Conservation (phyloP, 1,284 basidiomycete genomes). For the Leccinum huronense region DNA sequence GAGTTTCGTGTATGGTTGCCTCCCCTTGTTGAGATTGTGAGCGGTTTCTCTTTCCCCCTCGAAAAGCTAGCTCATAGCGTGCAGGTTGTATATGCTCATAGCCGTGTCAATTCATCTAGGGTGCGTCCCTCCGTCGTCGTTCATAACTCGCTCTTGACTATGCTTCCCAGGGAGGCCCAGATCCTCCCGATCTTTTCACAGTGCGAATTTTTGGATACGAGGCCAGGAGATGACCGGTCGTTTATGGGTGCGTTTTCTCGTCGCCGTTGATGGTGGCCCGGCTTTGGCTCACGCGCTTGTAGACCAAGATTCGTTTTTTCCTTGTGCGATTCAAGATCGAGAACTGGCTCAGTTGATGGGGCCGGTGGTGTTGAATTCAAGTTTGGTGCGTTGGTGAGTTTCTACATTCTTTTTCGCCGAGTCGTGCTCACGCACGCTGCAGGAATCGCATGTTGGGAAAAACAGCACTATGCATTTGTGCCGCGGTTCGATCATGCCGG, state of each 20-base stretch:
- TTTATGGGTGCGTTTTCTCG: no score
- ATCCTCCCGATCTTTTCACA: no score
- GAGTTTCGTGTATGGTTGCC: constrained; percentile 52
- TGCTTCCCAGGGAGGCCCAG: constrained; percentile 33
- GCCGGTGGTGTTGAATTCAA: no score
- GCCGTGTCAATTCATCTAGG: constrained; percentile 66
- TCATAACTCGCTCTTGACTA: constrained; percentile 9
- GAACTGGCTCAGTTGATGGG: no score
- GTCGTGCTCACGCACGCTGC: not conserved
- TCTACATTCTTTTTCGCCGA: not conserved
- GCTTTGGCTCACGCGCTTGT: no score
- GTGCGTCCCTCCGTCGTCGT: constrained; percentile 40
- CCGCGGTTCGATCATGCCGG: constrained; percentile 83
- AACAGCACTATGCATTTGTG: constrained; percentile 75
- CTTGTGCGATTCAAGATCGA: no score
- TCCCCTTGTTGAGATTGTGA: constrained; percentile 60
- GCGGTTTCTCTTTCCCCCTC: constrained; percentile 20
- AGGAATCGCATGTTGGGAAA: constrained; percentile 97
- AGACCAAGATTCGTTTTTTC: no score
- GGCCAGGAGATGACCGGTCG: no score
- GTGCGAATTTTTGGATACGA: no score
- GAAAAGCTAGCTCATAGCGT: constrained; percentile 1
- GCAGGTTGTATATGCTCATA: constrained; percentile 67
- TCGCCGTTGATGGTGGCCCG: no score
- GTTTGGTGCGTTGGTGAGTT: not conserved